Evolutionary conservation across 2,329 filamentous ascomycete species (phyloP).

Genomic region (Hirsutella minnesotensis): DNA sequence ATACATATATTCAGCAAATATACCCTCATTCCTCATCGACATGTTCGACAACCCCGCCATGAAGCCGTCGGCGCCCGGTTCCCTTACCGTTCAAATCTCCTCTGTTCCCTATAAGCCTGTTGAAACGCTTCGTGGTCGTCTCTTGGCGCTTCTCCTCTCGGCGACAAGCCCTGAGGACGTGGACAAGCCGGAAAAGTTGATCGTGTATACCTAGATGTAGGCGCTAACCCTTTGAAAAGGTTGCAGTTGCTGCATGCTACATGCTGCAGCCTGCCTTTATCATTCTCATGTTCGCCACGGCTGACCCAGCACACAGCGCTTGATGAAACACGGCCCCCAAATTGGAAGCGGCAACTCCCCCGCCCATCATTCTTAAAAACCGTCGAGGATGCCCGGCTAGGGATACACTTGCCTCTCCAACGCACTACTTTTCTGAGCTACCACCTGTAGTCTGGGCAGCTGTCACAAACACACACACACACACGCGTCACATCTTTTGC

Average conservation of each 20-base stretch:
- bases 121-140: conserved; percentile 1
- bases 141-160: neutral
- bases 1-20: conserved; percentile 1
- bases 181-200: neutral
- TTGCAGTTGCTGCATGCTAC: neutral
- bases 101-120: neutral
- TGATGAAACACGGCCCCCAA: neutral
- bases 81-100: neutral
- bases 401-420: neutral
- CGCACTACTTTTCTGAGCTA: neutral
- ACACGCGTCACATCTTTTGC: neutral
- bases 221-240: neutral
- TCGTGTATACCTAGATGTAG: neutral
- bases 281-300: neutral
- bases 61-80: neutral
- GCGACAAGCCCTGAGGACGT: neutral
- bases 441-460: neutral
- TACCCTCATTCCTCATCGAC: neutral
- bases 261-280: neutral
- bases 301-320: neutral
- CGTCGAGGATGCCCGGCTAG: neutral
- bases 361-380: neutral
- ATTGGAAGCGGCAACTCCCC: neutral
- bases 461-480: neutral
- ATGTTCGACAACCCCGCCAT: neutral